Conservation (phyloP, 2,329 filamentous ascomycete genomes). For the Microdochium paspali region DNA sequence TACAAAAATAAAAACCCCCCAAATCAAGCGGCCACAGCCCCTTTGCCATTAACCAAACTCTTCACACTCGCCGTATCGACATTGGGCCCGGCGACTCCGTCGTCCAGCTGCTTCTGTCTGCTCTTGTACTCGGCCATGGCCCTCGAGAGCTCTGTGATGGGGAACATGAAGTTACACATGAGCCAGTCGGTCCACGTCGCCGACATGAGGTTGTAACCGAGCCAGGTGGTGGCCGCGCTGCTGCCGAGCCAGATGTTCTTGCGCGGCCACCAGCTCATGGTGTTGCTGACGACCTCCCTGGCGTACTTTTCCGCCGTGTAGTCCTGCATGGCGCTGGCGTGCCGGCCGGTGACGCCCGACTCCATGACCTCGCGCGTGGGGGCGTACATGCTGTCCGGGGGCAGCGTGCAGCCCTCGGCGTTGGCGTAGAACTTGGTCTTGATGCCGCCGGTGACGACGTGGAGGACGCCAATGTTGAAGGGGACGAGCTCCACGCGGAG, state of each 20-base stretch:
- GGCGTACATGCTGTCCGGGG: conserved; percentile 5
- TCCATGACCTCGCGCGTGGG: conserved; percentile 6
- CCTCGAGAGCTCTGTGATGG: neutral
- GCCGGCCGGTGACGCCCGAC: conserved; percentile 4
- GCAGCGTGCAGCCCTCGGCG: conserved; percentile 3
- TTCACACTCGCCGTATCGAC: neutral
- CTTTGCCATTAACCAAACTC: neutral
- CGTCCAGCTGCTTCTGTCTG: neutral
- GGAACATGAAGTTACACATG: conserved; percentile 5
- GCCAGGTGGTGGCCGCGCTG: conserved; percentile 3
- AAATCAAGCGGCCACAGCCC: neutral
- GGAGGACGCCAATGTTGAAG: conserved; percentile 23
- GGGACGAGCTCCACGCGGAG: conserved; percentile 28
- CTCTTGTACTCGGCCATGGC: neutral
- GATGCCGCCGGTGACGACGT: conserved; percentile 21
- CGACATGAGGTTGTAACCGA: conserved; percentile 4
- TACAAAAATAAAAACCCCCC: no score
- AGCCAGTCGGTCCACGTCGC: conserved; percentile 6
- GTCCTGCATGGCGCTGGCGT: conserved; percentile 3
- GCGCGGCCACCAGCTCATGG: conserved; percentile 4
- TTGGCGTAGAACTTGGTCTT: conserved; percentile 17
- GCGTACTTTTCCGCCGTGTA: conserved; percentile 6
- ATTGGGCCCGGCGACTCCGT: neutral
- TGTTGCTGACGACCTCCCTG: conserved; percentile 6
- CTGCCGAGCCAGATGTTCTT: conserved; percentile 8